Evolutionary conservation across 2,329 filamentous ascomycete species (phyloP), one percentile per base, ranked within the genome.

Genomic region (Fusarium devonianum): DNA sequence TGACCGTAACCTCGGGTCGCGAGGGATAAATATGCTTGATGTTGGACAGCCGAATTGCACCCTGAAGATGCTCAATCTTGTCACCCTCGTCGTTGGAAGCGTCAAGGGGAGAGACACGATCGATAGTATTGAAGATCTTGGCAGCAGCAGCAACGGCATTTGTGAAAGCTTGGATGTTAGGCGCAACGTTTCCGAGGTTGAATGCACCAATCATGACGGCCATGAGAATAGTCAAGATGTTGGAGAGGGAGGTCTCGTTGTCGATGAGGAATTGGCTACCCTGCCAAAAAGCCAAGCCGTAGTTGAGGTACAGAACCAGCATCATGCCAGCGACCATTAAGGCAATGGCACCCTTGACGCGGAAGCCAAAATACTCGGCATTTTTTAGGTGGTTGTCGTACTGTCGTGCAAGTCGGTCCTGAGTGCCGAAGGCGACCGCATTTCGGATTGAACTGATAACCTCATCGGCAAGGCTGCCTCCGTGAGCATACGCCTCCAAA

Each of bases 11-110:
- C 64, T 97, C 92, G 0, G 92, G 90, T 10, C 94, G 84, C 5
- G 92, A 96, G 4, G 94, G 94, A 65, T 99, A 97, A 63, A 97
- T 93, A 72, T 96, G 92, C 71, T 90, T 94, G 67, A 97, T 80
- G 61, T 90, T 82, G 60, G 86, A 83, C 33, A 99, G 81, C 58
- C 92, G 88, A 49, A 99, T 87, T 12, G 83, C 84, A 19, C 94
- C 94, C 51, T 88, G 78, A 2, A 96, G 79, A 14, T 83, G 72
- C 2, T 91, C 85, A 1, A 95, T 80, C 60, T 80, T 92, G 52
- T 83, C 77, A n/a, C 93, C 94, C 7, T 80, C 77, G 7, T 82
- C 78, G 3, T 81, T 83, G 5, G 84, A 83, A 0, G 93, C 86
- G 66, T 99, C 89, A 36, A 97, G 78, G 0, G 93, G 92, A 0